A percentile compares a stretch with the other conserved stretches of the same genome.
These are phyloP conservation scores for Colletotrichum salicis DNA, from an alignment of 2,329 filamentous ascomycete genomes.

Conservation along the genomic window DNA sequence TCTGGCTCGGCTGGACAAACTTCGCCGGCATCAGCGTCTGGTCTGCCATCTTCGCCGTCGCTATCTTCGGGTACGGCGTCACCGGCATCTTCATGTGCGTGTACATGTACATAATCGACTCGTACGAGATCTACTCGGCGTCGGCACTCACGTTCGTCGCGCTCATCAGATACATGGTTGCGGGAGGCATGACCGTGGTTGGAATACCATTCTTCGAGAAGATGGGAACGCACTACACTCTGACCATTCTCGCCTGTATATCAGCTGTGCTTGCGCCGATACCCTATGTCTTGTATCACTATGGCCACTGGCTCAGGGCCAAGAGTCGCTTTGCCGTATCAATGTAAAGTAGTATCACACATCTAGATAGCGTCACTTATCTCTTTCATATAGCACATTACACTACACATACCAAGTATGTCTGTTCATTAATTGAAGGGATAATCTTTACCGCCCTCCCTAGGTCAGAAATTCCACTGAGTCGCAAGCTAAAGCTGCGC, in stretches of 20 bases:
- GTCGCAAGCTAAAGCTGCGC: too few species aligned
- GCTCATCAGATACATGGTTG: conserved; percentile 44
- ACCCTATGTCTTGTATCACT: conserved; percentile 43
- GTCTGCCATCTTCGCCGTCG: conserved; percentile 54
- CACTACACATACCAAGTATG: neutral
- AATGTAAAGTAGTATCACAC: neutral
- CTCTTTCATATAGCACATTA: neutral
- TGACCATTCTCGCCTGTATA: conserved; percentile 47
- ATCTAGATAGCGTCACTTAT: neutral
- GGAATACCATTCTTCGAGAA: conserved; percentile 48
- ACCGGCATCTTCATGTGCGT: conserved; percentile 50
- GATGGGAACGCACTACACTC: conserved; percentile 46
- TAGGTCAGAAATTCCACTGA: too few species aligned
- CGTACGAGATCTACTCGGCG: conserved; percentile 46
- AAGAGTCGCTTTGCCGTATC: conserved; percentile 26
- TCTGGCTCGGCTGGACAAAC: conserved; percentile 63
- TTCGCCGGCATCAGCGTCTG: conserved; percentile 54
- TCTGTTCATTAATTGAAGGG: neutral
- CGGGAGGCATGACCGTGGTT: conserved; percentile 48
- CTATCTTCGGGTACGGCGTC: conserved; percentile 57
- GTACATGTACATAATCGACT: conserved; percentile 51
- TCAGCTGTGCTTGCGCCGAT: conserved; percentile 42
- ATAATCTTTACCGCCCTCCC: neutral
- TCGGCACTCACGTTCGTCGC: conserved; percentile 47
- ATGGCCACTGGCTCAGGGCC: conserved; percentile 34